A percentile compares a stretch with the other conserved stretches of the same genome.
These are phyloP conservation scores for Cladosporium sphaerospermum DNA, from an alignment of 2,329 filamentous ascomycete genomes.

Conservation along the genomic window DNA sequence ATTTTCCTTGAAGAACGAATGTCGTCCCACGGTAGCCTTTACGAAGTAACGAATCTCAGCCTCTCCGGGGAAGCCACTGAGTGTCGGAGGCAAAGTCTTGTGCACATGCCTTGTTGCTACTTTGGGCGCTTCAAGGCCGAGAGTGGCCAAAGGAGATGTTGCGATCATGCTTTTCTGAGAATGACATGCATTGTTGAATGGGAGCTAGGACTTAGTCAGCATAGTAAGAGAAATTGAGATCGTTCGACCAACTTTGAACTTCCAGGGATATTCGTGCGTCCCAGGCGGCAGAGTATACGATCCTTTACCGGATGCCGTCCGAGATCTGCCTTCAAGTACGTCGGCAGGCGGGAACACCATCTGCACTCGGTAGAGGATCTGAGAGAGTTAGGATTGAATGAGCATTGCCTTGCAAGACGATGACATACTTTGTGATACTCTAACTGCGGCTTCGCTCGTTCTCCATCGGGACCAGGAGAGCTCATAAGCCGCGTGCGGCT, in stretches of 20 bases:
- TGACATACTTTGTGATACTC: constrained; percentile 46
- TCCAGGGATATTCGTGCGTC: constrained; percentile 69
- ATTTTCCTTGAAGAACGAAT: constrained; percentile 85
- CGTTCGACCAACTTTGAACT: constrained; percentile 55
- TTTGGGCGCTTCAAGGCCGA: constrained; percentile 42
- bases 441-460: constrained; percentile 41
- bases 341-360: constrained; percentile 62
- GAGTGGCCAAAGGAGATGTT: constrained; percentile 31
- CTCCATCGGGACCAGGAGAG: constrained; percentile 32
- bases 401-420: not conserved
- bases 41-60: constrained; percentile 92
- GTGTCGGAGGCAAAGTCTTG: constrained; percentile 78
- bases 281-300: constrained; percentile 60
- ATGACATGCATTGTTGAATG: constrained; percentile 67
- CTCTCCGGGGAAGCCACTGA: constrained; percentile 78
- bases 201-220: constrained; percentile 15
- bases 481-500: constrained; percentile 59
- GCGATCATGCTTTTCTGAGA: constrained; percentile 13
- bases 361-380: constrained; percentile 68
- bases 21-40: constrained; percentile 90
- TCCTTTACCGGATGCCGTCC: constrained; percentile 25
- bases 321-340: constrained; percentile 29
- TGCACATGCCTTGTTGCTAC: constrained; percentile 62
- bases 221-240: not conserved
- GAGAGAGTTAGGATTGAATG: constrained; percentile 21